Evolutionary conservation across 179 eudicot genomes (phyloP).

Genomic region (Amaranthus tricolor): DNA sequence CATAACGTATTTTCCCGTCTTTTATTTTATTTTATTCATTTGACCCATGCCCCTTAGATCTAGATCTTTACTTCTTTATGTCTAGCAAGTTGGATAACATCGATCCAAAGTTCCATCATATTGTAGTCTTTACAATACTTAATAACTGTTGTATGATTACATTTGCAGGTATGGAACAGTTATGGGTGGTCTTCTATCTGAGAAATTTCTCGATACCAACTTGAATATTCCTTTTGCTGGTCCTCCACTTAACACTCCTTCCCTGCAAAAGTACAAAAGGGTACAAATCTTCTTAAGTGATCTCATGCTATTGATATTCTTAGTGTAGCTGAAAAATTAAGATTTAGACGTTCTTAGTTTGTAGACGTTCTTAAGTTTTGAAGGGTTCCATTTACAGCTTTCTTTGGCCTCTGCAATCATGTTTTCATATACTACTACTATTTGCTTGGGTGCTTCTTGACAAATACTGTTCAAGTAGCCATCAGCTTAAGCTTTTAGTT

Average conservation of each 20-base stretch:
- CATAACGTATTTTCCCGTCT: conserved; percentile 63
- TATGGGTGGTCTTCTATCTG: conserved; percentile 94
- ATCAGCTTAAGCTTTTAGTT: too few species aligned
- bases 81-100: not conserved
- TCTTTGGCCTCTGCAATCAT: too few species aligned
- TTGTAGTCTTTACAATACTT: not conserved
- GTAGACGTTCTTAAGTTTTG: not conserved
- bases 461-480: too few species aligned
- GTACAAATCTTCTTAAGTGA: conserved; percentile 32
- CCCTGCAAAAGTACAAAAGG: conserved; percentile 97
- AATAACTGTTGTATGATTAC: not conserved
- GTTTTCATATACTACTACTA: too few species aligned
- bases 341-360: not conserved
- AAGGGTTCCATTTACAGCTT: not conserved
- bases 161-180: conserved; percentile 89
- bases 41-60: not conserved
- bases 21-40: not conserved
- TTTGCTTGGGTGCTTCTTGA: not conserved
- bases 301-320: not conserved
- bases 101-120: conserved; percentile 2
- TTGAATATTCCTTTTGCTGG: conserved; percentile 91
- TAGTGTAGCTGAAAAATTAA: not conserved
- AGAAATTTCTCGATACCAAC: conserved; percentile 92
- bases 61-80: not conserved
- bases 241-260: conserved; percentile 89